phyloP scores from a whole-genome alignment of 2,329 filamentous ascomycete species.

The Pochonia chlamydosporia region DNA sequence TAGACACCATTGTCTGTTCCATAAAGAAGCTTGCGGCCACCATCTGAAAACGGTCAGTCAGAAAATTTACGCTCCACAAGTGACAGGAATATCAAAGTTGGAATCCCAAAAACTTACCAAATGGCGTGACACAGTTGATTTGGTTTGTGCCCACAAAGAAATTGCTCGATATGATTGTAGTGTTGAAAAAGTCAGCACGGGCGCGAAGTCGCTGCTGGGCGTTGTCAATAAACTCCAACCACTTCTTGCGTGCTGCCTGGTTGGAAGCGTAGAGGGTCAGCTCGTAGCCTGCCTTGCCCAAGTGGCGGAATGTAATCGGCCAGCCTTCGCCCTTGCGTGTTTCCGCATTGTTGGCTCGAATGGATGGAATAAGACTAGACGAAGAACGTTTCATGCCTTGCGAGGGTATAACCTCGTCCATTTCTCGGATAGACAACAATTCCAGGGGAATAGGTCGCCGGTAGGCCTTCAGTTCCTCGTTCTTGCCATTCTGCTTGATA shows the following conservation, averaged over 20 bases:
- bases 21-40: slow-evolving; percentile 88
- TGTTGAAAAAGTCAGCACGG: slow-evolving; percentile 86
- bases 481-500: slow-evolving; percentile 86
- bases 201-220: slow-evolving; percentile 84
- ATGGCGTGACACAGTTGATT: slow-evolving; percentile 91
- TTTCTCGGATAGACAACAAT: slow-evolving; percentile 86
- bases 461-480: slow-evolving; percentile 92
- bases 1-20: slow-evolving; percentile 94
- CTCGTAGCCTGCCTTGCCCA: slow-evolving; percentile 94
- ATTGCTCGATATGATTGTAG: slow-evolving; percentile 52
- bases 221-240: slow-evolving; percentile 90
- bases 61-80: too few species aligned
- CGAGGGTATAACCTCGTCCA: slow-evolving; percentile 90
- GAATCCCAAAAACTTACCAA: slow-evolving; percentile 69
- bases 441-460: slow-evolving; percentile 90
- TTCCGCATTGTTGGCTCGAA: slow-evolving; percentile 40
- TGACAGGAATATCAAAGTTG: too few species aligned
- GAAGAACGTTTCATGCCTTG: slow-evolving; percentile 80
- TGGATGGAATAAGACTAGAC: slow-evolving; percentile 67
- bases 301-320: slow-evolving; percentile 92
- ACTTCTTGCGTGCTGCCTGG: slow-evolving; percentile 84
- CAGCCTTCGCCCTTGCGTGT: slow-evolving; percentile 69
- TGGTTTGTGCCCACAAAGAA: slow-evolving; percentile 66
- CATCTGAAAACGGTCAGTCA: slow-evolving; percentile 51
- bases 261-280: slow-evolving; percentile 82